phyloP scores from a whole-genome alignment of 768 basidiomycete genomes.

The Leccinum subtestaceum region DNA sequence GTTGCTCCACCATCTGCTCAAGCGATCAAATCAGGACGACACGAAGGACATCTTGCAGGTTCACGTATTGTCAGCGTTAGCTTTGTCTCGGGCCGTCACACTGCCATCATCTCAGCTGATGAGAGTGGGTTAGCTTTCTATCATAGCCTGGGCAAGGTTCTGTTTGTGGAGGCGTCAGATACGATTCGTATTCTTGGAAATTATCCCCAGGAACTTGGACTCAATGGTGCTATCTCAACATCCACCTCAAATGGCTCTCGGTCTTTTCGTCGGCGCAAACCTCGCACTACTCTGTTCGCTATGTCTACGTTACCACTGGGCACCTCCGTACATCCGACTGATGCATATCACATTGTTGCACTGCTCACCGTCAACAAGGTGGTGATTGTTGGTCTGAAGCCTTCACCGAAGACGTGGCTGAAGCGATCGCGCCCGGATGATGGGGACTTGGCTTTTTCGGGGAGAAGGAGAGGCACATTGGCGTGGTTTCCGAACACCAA shows the following conservation, averaged over 20 bases:
- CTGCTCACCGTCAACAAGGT: constrained; percentile 88
- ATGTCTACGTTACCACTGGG: constrained; percentile 85
- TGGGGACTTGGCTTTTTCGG: constrained; percentile 39
- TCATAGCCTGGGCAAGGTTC: constrained; percentile 88
- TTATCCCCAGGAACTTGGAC: constrained; percentile 57
- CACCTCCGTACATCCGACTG: constrained; percentile 67
- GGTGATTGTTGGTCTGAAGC: constrained; percentile 90
- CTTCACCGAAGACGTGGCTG: constrained; percentile 90
- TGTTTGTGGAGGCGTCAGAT: constrained; percentile 94
- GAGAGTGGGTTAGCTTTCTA: constrained; percentile 91
- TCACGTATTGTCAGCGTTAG: constrained; percentile 78
- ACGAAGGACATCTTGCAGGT: constrained; percentile 82
- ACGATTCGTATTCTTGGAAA: constrained; percentile 91
- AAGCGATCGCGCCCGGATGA: constrained; percentile 59
- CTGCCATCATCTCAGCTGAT: constrained; percentile 88
- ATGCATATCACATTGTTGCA: constrained; percentile 76
- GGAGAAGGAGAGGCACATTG: constrained; percentile 59
- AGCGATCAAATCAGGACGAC: constrained; percentile 69
- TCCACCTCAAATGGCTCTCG: constrained; percentile 24
- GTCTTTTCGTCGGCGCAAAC: constrained; percentile 43
- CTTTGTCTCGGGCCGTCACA: constrained; percentile 90
- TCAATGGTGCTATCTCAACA: constrained; percentile 4
- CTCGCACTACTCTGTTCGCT: constrained; percentile 67
- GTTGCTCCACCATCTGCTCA: constrained; percentile 67
- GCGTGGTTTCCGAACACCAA: constrained; percentile 79